These are phyloP conservation scores for Botrytis medusae DNA, from an alignment of 2,329 filamentous ascomycete species.

Conservation along the genomic window DNA sequence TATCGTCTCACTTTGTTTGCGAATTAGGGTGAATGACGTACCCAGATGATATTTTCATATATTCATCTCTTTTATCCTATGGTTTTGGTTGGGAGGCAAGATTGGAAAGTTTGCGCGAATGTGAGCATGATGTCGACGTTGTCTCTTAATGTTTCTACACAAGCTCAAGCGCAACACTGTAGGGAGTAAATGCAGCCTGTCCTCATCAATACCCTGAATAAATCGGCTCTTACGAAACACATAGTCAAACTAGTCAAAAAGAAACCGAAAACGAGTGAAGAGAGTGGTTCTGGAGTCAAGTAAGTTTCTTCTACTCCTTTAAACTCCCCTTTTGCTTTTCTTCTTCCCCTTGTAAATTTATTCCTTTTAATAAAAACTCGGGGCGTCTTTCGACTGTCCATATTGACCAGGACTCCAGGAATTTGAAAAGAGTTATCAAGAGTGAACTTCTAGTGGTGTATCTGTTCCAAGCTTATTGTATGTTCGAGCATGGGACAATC, in stretches of 20 bases:
- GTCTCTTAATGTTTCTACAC: not conserved
- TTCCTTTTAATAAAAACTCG: not conserved
- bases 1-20: not conserved
- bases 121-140: not conserved
- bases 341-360: not conserved
- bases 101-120: not conserved
- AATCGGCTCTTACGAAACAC: not conserved
- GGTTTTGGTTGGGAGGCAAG: not conserved
- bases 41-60: constrained; percentile 2
- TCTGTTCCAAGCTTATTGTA: not conserved
- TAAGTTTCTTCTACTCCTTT: constrained; percentile 7
- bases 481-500: not conserved
- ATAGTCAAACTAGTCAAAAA: not conserved
- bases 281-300: not conserved
- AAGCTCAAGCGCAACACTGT: not conserved
- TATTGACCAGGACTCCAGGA: not conserved
- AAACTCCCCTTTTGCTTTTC: not conserved
- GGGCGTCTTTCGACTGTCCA: not conserved
- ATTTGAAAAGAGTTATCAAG: not conserved
- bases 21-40: constrained; percentile 7
- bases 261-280: not conserved
- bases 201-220: not conserved
- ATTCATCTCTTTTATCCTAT: not conserved
- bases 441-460: not conserved
- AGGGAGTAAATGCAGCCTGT: not conserved